Base-by-base conservation (phyloP, 2,329 filamentous ascomycete genomes). In the Trichoderma pleuroti region DNA sequence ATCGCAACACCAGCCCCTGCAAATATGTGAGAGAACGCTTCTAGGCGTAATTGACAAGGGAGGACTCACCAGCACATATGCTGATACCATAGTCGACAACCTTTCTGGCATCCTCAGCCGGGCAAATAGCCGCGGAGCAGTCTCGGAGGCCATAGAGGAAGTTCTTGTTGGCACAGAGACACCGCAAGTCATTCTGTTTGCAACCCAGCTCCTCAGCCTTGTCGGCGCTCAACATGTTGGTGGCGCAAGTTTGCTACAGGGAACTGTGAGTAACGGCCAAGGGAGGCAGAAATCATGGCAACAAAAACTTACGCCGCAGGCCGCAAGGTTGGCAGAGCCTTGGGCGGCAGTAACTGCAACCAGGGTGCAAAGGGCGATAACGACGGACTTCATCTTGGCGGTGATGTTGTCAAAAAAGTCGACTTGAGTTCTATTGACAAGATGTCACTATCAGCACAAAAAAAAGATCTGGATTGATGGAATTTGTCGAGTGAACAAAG, bases 111-210 rank as follows among this genome's bases (percentile, higher is more conserved):
- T 81, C 77, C 18, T 77, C 74, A 16, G 74, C 70, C 71, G 73
- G 70, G 80, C 85, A 87, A 57, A 80, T 78, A 77, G 83, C 78
- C 72, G 75, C 73, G 21, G 85, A 82, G 79, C 86, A 87, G 80
- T 87, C 86, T 71, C 82, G 84, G 71, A 87, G 77, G 66, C 85
- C 86, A 73, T 82, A 86, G 70, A 79, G 74, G 78, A 86, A 87
- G 80, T 85, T 75, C 57, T 72, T 52, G 73, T 84, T 83, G 70
- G 76, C 74, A 81, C 86, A 87, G 16, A 87, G 80, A 78, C 86
- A 87, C 62, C 75, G 74, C 54, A 80, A 42, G 72, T 86, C 84
- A 52, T 76, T 76, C 68, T 75, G 72, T 9, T 72, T 70, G 80
- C 87, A 89, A 72, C 82, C 82, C 42, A 88, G 82, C 66, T 82